These are phyloP conservation scores for Beauveria scarabaeidicola DNA, from an alignment of 2,329 filamentous ascomycete species.

Conservation along the genomic window DNA sequence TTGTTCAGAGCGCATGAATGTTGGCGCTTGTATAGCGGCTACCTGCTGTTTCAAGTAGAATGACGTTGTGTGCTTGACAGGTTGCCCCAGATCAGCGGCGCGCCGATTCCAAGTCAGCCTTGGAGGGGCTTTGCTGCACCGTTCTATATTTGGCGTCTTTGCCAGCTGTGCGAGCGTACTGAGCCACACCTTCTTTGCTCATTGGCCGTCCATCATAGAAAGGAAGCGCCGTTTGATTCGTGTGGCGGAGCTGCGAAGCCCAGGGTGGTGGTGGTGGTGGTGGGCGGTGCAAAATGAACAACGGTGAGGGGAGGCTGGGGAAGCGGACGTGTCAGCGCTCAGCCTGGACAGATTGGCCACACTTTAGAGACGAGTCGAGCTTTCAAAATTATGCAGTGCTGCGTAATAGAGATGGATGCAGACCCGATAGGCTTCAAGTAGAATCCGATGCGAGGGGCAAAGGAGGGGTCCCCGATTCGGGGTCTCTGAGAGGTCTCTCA, in stretches of 20 bases:
- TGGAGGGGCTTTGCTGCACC: not conserved
- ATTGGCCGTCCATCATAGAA: not conserved
- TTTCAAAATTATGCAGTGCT: not conserved
- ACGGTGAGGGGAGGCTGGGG: not conserved
- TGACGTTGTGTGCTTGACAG: not conserved
- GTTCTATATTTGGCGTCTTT: not conserved
- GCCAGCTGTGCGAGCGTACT: not conserved
- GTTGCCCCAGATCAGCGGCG: not conserved
- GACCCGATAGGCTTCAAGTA: not conserved
- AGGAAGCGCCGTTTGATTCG: not conserved
- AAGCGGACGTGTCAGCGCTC: not conserved
- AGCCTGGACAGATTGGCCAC: not conserved
- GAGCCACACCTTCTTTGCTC: not conserved
- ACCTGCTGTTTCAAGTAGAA: not conserved
- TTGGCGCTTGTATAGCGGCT: not conserved
- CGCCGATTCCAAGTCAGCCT: not conserved
- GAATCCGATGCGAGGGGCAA: not conserved
- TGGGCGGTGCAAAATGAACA: not conserved
- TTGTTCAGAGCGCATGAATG: not conserved
- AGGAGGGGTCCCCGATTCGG: not conserved
- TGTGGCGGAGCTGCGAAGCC: not conserved
- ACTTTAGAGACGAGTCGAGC: no score
- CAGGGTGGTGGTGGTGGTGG: not conserved
- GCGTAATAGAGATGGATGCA: not conserved
- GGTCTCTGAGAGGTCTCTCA: not conserved